Conservation (phyloP, 139 green algal species). For the Dunaliella sp. region DNA sequence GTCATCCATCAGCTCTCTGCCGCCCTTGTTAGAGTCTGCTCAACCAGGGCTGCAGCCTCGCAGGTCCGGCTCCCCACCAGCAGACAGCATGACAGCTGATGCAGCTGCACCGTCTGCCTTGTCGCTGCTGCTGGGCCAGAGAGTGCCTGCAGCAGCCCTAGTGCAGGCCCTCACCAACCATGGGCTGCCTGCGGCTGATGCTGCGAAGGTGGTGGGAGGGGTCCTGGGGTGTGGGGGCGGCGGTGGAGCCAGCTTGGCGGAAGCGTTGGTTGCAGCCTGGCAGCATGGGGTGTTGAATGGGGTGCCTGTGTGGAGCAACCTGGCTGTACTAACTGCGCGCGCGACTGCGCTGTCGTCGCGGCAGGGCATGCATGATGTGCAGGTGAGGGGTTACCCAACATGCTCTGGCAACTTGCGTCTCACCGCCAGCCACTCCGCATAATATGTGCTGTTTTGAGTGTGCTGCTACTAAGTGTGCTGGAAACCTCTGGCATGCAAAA, state of each 20-base stretch:
- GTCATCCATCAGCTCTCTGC: not conserved
- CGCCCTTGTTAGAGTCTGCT: not conserved
- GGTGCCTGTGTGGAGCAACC: not conserved
- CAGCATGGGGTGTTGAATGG: not conserved
- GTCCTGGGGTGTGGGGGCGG: not conserved
- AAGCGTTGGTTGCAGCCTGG: not conserved
- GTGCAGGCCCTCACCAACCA: not conserved
- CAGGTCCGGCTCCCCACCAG: too few species aligned
- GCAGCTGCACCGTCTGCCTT: not conserved
- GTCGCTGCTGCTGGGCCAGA: not conserved
- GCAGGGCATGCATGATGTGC: constrained; percentile 6
- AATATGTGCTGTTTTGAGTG: too few species aligned
- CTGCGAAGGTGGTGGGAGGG: not conserved
- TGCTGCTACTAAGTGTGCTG: too few species aligned
- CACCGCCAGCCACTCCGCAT: too few species aligned
- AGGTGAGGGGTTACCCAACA: too few species aligned
- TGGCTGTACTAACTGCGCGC: not conserved
- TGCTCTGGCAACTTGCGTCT: too few species aligned
- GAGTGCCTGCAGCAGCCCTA: not conserved
- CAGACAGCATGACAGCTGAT: too few species aligned
- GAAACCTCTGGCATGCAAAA: too few species aligned
- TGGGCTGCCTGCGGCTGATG: not conserved
- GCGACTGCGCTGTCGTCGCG: not conserved
- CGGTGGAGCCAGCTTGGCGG: not conserved
- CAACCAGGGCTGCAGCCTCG: too few species aligned